Conservation (phyloP, 345 rosid genomes). For the Pistacia integerrima region DNA sequence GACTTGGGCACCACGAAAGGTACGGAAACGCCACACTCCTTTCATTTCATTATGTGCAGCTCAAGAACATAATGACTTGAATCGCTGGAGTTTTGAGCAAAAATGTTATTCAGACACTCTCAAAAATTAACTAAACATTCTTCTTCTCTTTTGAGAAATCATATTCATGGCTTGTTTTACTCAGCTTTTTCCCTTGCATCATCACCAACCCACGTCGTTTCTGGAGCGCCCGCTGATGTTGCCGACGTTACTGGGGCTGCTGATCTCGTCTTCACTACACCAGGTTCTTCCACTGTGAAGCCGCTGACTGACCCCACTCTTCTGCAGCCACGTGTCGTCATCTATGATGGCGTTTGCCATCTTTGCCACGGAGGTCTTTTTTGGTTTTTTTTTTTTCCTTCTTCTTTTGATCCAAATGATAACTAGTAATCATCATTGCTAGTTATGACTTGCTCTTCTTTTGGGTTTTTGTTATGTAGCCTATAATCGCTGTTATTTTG, state of each 20-base stretch:
- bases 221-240: slow-evolving; percentile 33
- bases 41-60: background rate
- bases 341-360: slow-evolving; percentile 94
- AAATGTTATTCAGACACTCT: slow-evolving; percentile 16
- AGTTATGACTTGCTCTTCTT: background rate
- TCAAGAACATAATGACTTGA: background rate
- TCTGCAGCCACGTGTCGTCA: slow-evolving; percentile 90
- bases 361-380: slow-evolving; percentile 86
- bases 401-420: background rate
- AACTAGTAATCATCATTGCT: background rate
- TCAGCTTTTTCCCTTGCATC: slow-evolving; percentile 25
- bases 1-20: slow-evolving; percentile 27
- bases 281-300: slow-evolving; percentile 33
- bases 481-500: background rate
- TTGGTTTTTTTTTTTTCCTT: background rate
- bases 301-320: slow-evolving; percentile 42
- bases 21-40: background rate
- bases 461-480: background rate
- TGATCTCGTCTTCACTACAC: slow-evolving; percentile 31
- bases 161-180: background rate
- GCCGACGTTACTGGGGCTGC: slow-evolving; percentile 41
- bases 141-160: background rate
- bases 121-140: background rate
- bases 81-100: background rate
- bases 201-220: slow-evolving; percentile 26